Percentiles rank a stretch among this genome's conserved stretches.
Evolutionary conservation across 1,284 basidiomycete species (phyloP).

Genomic region (Puccinia coronata): DNA sequence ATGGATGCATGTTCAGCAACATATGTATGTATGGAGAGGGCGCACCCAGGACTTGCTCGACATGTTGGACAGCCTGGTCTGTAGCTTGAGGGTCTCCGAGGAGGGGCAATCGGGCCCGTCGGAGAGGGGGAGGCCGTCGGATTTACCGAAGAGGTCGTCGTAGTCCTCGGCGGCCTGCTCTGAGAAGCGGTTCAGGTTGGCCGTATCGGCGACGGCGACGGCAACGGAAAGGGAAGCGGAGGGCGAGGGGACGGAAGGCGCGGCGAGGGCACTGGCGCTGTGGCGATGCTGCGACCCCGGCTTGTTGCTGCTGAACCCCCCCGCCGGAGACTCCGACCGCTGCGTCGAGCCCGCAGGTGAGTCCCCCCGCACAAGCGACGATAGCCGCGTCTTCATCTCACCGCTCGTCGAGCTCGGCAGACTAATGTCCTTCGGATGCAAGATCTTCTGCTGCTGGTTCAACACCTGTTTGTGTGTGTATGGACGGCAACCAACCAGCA

Average conservation of each 20-base stretch:
- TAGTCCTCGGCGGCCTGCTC: slow-evolving; percentile 54
- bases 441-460: slow-evolving; percentile 49
- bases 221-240: slow-evolving; percentile 24
- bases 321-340: slow-evolving; percentile 69
- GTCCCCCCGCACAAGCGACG: slow-evolving; percentile 64
- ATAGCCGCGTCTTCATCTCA: slow-evolving; percentile 12
- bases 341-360: slow-evolving; percentile 59
- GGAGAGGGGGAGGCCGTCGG: slow-evolving; percentile 46
- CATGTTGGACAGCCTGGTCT: slow-evolving; percentile 65
- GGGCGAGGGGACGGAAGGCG: not conserved
- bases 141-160: slow-evolving; percentile 53
- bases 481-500: too few relatives aligned
- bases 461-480: slow-evolving; percentile 37
- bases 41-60: slow-evolving; percentile 83
- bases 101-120: slow-evolving; percentile 22
- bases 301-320: slow-evolving; percentile 58
- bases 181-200: slow-evolving; percentile 67
- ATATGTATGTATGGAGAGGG: slow-evolving; percentile 29
- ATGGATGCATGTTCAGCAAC: too few relatives aligned
- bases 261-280: too few relatives aligned
- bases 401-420: slow-evolving; percentile 4
- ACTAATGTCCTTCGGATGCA: slow-evolving; percentile 51
- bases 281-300: too few relatives aligned
- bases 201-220: too few relatives aligned
- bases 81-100: slow-evolving; percentile 69